Conservation (phyloP, 2,329 filamentous ascomycete species). For the Aspergillus melleus region DNA sequence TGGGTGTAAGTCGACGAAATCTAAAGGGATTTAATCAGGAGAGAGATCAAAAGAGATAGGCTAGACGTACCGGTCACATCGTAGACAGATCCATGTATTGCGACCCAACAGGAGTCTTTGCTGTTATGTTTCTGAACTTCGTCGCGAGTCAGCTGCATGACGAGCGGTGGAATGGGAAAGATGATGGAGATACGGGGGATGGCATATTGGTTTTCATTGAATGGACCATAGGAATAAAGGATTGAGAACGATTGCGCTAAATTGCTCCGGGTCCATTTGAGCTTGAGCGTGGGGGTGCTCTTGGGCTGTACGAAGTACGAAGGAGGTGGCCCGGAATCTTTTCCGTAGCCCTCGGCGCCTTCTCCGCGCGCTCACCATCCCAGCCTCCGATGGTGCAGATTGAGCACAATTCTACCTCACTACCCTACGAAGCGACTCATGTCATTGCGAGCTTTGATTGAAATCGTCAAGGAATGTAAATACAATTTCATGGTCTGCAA, state of each 20-base stretch:
- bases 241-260: too few species aligned
- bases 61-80: conserved; percentile 43
- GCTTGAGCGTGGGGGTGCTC: neutral
- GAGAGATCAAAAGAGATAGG: neutral
- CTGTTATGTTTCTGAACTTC: conserved; percentile 53
- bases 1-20: conserved; percentile 35
- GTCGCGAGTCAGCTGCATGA: conserved; percentile 43
- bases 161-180: neutral
- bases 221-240: too few species aligned
- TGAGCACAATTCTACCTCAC: too few species aligned
- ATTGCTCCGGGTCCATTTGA: neutral
- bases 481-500: conserved; percentile 21
- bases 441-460: neutral
- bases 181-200: neutral
- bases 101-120: conserved; percentile 53
- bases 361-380: neutral
- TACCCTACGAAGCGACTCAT: too few species aligned
- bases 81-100: conserved; percentile 53
- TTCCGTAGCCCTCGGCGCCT: neutral
- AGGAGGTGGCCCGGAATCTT: neutral
- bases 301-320: neutral
- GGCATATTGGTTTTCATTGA: too few species aligned
- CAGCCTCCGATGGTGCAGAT: too few species aligned
- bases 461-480: conserved; percentile 5
- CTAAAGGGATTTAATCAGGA: conserved; percentile 11